Conservation (phyloP, 495 filamentous ascomycete species). For the Penicillium angulare region DNA sequence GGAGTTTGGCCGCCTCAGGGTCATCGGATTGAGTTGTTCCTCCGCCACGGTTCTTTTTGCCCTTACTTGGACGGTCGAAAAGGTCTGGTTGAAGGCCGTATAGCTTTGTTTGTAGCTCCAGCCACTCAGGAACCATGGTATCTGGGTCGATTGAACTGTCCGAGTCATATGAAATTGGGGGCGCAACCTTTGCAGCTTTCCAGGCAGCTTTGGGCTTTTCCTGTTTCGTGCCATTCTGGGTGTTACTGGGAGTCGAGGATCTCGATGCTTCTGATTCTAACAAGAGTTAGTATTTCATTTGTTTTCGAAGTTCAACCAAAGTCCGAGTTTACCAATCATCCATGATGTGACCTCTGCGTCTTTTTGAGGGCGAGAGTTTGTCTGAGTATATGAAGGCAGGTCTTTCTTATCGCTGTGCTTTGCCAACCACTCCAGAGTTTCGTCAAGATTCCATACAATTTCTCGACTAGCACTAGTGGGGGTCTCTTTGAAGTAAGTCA, state of each 20-base stretch:
- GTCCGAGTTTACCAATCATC: conserved; percentile 41
- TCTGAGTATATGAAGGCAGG: conserved; percentile 65
- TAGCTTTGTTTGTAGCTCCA: conserved; percentile 67
- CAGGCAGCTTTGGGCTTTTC: conserved; percentile 28
- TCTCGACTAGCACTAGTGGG: conserved; percentile 56
- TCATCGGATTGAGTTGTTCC: conserved; percentile 29
- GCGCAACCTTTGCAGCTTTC: conserved; percentile 24
- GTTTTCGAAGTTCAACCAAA: conserved; percentile 2
- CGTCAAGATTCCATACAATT: conserved; percentile 77
- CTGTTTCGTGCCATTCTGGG: conserved; percentile 22
- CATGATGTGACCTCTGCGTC: conserved; percentile 41
- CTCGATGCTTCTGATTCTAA: conserved; percentile 36
- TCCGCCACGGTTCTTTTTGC: conserved; percentile 33
- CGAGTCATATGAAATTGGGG: conserved; percentile 39
- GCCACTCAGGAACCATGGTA: conserved; percentile 69
- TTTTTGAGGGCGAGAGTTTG: conserved; percentile 30
- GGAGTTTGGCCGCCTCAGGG: conserved; percentile 58
- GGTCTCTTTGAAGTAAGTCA: conserved; percentile 55
- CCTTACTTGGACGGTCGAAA: conserved; percentile 46
- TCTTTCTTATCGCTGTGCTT: conserved; percentile 65
- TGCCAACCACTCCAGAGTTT: conserved; percentile 84
- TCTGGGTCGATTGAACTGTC: conserved; percentile 65
- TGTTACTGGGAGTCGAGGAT: conserved; percentile 29
- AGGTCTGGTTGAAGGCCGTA: conserved; percentile 70
- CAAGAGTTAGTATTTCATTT: conserved; percentile 26